Evolutionary conservation across 2,329 filamentous ascomycete species (phyloP), one percentile per base, ranked within the genome.

Genomic region (Aspergillus piperis): DNA sequence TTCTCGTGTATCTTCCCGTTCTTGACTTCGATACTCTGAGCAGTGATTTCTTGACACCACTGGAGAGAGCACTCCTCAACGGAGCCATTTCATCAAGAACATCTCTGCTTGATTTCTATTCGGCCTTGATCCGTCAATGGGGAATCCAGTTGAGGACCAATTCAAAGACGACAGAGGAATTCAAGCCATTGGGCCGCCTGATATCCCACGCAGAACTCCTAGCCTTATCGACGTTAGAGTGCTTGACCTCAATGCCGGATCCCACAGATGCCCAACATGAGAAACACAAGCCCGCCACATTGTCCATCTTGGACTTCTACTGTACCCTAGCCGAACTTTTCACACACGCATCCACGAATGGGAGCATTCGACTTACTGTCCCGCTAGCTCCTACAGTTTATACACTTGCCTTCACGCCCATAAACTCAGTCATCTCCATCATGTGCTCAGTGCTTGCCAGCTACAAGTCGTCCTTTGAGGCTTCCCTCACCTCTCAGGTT

Each of bases 381-480:
- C 91, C 90, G 0, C 82, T 88, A 0, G 81, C 87, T 1, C 79
- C 84, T 3, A 82, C 91, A 8, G 81, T 93, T 21, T 95, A 95
- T 75, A 83, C 83, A 8, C 80, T 95, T 41, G 81, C 88, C 64
- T 92, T 95, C 73, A 84, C 82, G 60, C 77, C 82, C 19, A 90
- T 86, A 2, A 79, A 87, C 13, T 83, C 83, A 17, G 84, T 84
- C 15, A 79, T 90, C 3, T 90, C 90, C 6, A 86, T 88, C 5
- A 83, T 92, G 36, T 91, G 87, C 71, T 82, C 82, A 52, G 82
- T 92, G 25, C 81, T 96, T 27, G 87, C 89, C 2, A 78, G 77
- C 47, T 94, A 92, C 78, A 95, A 95, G 73, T 81, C 81, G 23
- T 86, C 88, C 0, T 91, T 94, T 68, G 90, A 94, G 70, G 75